Evolutionary conservation across 345 rosid species (phyloP).

Genomic region (Microcos paniculata): DNA sequence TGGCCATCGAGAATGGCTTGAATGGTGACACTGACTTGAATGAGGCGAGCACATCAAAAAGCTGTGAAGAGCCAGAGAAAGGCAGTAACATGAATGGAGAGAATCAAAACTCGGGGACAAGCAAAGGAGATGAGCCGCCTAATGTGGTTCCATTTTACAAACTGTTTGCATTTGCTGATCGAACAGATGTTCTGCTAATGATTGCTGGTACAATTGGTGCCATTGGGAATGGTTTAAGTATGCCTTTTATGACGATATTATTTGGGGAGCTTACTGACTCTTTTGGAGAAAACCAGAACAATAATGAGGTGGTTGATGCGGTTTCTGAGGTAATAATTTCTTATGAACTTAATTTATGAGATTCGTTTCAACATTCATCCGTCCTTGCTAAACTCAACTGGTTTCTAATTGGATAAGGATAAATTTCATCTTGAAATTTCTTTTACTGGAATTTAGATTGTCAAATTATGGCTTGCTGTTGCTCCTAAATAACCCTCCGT

Average conservation of each 20-base stretch:
- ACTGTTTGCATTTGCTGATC: slow-evolving; percentile 70
- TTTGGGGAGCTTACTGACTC: slow-evolving; percentile 52
- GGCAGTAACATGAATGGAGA: background rate
- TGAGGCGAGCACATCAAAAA: background rate
- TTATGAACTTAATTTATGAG: background rate
- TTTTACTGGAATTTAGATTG: background rate
- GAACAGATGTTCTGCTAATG: slow-evolving; percentile 53
- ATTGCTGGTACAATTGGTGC: slow-evolving; percentile 58
- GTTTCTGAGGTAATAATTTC: slow-evolving; percentile 41
- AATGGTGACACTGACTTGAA: background rate
- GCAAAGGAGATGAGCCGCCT: slow-evolving; percentile 11
- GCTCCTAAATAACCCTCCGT: background rate
- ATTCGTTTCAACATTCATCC: background rate
- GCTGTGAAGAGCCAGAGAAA: background rate
- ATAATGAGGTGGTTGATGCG: slow-evolving; percentile 30
- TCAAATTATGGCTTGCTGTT: background rate
- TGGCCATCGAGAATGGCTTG: background rate
- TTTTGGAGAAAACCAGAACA: slow-evolving; percentile 43
- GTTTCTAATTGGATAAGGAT: background rate
- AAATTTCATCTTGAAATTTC: background rate
- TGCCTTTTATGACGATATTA: slow-evolving; percentile 64
- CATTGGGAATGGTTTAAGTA: slow-evolving; percentile 49
- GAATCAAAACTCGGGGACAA: background rate
- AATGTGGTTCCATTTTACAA: slow-evolving; percentile 37
- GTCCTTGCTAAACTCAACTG: background rate